A percentile compares a stretch with the other conserved stretches of the same genome.
These are phyloP conservation scores for Candida albicans DNA, from an alignment of 1,139 yeast genomes.

Conservation along the genomic window DNA sequence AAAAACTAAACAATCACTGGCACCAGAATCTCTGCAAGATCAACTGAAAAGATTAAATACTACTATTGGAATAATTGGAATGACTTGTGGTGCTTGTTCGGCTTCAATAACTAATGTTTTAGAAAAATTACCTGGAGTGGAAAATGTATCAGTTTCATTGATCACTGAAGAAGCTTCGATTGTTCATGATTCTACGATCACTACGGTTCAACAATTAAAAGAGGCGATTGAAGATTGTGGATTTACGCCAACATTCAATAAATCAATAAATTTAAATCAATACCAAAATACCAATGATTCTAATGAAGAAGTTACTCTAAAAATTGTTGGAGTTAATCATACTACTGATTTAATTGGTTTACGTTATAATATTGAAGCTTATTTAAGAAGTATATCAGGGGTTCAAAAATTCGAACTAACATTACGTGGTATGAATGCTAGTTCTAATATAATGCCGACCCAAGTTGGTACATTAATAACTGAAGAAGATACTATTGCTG, in stretches of 20 bases:
- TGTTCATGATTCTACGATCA: constrained; percentile 35
- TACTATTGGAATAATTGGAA: constrained; percentile 55
- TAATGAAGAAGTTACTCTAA: constrained; percentile 30
- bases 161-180: constrained; percentile 73
- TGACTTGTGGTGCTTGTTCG: constrained; percentile 89
- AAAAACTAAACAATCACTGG: neutral
- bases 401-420: constrained; percentile 24
- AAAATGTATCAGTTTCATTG: constrained; percentile 59
- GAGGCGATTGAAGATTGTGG: constrained; percentile 50
- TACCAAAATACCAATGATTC: constrained; percentile 2
- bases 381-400: constrained; percentile 32
- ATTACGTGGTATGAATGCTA: constrained; percentile 10
- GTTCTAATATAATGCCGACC: neutral
- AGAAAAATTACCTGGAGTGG: constrained; percentile 47
- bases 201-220: constrained; percentile 35
- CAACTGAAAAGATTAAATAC: constrained; percentile 1
- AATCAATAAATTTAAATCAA: constrained; percentile 13
- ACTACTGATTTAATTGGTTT: constrained; percentile 28
- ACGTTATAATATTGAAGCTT: constrained; percentile 44
- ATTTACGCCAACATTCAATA: constrained; percentile 52
- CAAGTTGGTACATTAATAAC: neutral
- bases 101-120: constrained; percentile 61
- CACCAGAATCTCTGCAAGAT: constrained; percentile 2
- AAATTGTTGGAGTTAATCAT: constrained; percentile 34
- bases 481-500: constrained; percentile 12